Evolutionary conservation across 2,329 filamentous ascomycete genomes (phyloP).

Genomic region (Diaporthe ampelina): DNA sequence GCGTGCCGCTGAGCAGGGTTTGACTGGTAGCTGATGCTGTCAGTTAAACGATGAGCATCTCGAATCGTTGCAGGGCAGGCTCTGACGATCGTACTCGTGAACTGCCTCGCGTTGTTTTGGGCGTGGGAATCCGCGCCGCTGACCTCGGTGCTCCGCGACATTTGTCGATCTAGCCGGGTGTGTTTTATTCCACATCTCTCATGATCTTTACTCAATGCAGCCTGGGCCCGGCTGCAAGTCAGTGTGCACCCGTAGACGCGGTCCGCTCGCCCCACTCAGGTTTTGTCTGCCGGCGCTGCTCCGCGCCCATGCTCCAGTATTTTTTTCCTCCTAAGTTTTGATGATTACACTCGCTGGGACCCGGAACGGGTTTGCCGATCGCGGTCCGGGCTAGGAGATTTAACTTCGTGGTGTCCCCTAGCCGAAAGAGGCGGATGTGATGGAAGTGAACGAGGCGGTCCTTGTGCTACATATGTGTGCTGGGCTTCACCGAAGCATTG

Average conservation of each 20-base stretch:
- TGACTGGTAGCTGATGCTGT: neutral
- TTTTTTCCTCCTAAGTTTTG: conserved; percentile 2
- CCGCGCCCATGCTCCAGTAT: conserved; percentile 17
- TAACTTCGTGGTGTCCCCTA: neutral
- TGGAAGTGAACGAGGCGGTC: neutral
- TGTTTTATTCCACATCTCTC: conserved; percentile 12
- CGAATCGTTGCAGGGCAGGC: neutral
- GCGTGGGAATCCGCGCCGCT: neutral
- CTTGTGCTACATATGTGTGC: neutral
- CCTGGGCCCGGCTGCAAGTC: conserved; percentile 10
- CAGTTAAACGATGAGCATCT: neutral
- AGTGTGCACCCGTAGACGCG: neutral
- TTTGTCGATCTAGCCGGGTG: conserved; percentile 1
- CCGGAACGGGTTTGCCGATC: conserved; percentile 31
- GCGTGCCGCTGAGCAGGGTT: neutral
- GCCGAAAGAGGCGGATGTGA: neutral
- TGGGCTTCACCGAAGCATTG: neutral
- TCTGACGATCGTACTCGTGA: neutral
- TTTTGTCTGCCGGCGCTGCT: conserved; percentile 25
- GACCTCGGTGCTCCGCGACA: neutral
- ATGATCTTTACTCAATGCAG: conserved; percentile 23
- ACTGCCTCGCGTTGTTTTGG: neutral
- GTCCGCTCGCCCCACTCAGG: conserved; percentile 9
- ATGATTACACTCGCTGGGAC: conserved; percentile 17
- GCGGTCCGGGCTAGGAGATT: conserved; percentile 32